Conservation (phyloP, 345 rosid species). For the Pistacia vera region DNA sequence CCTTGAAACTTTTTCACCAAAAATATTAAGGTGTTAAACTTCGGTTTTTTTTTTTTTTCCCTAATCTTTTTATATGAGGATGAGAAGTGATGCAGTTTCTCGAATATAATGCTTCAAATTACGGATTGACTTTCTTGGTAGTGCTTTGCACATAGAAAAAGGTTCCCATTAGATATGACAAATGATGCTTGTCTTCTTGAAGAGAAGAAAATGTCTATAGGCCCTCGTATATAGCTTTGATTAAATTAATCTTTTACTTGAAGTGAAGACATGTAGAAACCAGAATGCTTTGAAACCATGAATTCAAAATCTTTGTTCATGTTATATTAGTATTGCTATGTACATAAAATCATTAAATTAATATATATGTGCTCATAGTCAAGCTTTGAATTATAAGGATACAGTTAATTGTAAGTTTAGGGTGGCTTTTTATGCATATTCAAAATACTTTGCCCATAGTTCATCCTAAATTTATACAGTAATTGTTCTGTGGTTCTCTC, state of each 20-base stretch:
- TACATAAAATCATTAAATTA: no score
- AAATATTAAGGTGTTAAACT: no score
- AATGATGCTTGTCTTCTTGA: constrained; percentile 13
- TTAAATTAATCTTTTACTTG: neutral
- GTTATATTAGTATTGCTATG: no score
- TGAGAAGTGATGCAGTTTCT: neutral
- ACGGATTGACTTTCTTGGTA: constrained; percentile 4
- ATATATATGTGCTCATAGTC: no score
- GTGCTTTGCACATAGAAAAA: neutral
- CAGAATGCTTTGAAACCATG: neutral
- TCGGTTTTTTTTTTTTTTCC: neutral
- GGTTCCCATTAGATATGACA: constrained; percentile 20
- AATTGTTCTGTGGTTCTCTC: no score
- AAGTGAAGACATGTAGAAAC: neutral
- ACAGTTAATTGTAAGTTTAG: no score
- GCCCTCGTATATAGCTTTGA: neutral
- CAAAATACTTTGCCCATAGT: no score
- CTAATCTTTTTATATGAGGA: neutral
- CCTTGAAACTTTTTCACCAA: no score
- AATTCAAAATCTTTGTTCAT: neutral
- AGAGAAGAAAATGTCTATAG: neutral
- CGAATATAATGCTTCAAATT: neutral
- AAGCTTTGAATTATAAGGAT: no score
- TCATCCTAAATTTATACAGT: no score
- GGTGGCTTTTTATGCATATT: neutral